Evolutionary conservation across 495 filamentous ascomycete species (phyloP).

Genomic region (Penicillium pulvis): DNA sequence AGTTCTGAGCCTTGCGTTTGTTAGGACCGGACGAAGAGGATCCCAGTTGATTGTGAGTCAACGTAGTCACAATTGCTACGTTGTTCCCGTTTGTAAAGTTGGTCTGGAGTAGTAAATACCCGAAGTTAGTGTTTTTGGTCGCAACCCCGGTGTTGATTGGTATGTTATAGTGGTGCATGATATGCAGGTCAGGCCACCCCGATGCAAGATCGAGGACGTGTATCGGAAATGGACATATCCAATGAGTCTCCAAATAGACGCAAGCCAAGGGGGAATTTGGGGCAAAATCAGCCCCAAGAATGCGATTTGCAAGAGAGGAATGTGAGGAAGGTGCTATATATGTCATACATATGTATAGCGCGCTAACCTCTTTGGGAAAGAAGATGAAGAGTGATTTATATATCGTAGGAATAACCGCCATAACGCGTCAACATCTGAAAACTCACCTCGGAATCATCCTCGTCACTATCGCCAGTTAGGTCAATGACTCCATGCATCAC

Average conservation of each 20-base stretch:
- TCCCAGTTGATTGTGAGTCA: neutral
- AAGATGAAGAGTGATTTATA: neutral
- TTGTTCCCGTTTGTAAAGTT: neutral
- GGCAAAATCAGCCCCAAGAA: neutral
- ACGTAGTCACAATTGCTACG: neutral
- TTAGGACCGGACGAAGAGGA: neutral
- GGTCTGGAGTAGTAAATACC: neutral
- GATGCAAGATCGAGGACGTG: neutral
- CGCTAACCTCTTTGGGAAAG: neutral
- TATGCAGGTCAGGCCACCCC: neutral
- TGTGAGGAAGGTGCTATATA: neutral
- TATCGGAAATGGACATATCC: neutral
- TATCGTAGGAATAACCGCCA: neutral
- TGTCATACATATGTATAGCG: neutral
- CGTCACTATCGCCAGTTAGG: neutral
- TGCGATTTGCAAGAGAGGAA: neutral
- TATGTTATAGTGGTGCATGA: neutral
- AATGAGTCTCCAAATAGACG: neutral
- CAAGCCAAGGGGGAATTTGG: neutral
- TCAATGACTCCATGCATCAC: neutral
- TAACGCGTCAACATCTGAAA: neutral
- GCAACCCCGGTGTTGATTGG: neutral
- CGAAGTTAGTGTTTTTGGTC: neutral
- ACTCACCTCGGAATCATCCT: neutral
- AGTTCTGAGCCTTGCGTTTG: neutral